A percentile compares a stretch with the other conserved stretches of the same genome.
Evolutionary conservation across 495 filamentous ascomycete genomes (phyloP).

Genomic region (Penicillium cosmopolitanum): DNA sequence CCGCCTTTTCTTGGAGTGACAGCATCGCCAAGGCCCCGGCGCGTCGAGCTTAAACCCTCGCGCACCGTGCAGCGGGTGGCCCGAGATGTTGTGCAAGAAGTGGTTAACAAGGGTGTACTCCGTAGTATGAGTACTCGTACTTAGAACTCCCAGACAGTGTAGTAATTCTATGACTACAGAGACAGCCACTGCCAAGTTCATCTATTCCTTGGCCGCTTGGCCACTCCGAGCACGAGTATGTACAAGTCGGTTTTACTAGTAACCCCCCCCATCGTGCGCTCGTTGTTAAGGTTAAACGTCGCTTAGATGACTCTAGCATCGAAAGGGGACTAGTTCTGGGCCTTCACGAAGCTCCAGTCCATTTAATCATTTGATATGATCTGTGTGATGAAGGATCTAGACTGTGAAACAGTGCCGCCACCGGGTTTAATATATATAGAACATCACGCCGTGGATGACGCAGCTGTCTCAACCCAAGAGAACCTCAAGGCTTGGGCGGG

Average conservation of each 20-base stretch:
- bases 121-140: neutral
- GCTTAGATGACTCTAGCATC: constrained; percentile 3
- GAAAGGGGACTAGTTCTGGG: neutral
- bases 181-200: neutral
- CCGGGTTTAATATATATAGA: constrained; percentile 26
- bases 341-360: neutral
- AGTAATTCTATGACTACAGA: neutral
- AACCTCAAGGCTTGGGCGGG: neutral
- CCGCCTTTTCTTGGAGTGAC: constrained; percentile 11
- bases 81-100: neutral
- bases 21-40: constrained; percentile 24
- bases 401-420: constrained; percentile 13
- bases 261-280: constrained; percentile 3
- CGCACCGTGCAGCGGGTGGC: constrained; percentile 2
- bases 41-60: constrained; percentile 22
- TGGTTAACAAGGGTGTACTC: neutral
- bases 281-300: constrained; percentile 6
- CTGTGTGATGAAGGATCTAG: constrained; percentile 2
- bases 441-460: constrained; percentile 22
- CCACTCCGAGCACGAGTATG: neutral
- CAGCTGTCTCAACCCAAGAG: constrained; percentile 19
- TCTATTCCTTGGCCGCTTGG: neutral
- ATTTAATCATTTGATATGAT: neutral
- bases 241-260: neutral
- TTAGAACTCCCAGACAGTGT: neutral